Evolutionary conservation across 805 yeast species (phyloP), one percentile per base, ranked within the genome.

Genomic region (Starmerella etchellsii): DNA sequence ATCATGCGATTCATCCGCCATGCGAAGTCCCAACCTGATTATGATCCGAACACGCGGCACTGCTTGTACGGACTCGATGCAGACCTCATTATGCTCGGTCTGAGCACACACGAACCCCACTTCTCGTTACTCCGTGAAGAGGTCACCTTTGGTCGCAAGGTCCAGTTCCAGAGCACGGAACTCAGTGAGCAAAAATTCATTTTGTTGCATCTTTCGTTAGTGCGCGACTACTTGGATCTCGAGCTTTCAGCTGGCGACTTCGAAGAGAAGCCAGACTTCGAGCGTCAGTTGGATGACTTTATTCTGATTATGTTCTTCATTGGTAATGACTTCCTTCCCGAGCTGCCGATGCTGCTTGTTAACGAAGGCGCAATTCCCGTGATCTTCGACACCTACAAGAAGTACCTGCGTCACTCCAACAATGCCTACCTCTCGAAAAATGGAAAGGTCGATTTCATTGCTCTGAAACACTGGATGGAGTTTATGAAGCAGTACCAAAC

Each of bases 91-190:
- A 87, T 91, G 70, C 69, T 91, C 57, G 95, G 95, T 3, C 71
- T 91, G 48, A 95, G 95, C 4, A 88, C 97, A 1, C 99, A 91
- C 60, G 98, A 91, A 59, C 98, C 97, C 1, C 95, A 91, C 62
- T 91, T 91, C 62, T 69, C 82, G 48, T 82, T 91, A 43, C 68
- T 91, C 48, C 78, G 99, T 68, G 99, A 91, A 65, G 97, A 91
- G 62, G 98, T 93, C 19, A 71, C 73, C 0, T 91, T 91, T 65
- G 96, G 96, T 1, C 68, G 73, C 33, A 54, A 57, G 15, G 56
- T 60, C 43, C 38, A 31, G 27, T 32, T 37, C 44, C 59, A 60
- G 20, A 41, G 48, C 33, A 64, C 61, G 63, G 64, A 73, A 49
- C 68, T 91, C 30, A 76, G 77, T 46, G 78, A 78, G 41, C 94